Percentiles rank a stretch among this genome's conserved stretches.
These are phyloP conservation scores for Tanacetum coccineum DNA, from an alignment of 129 eudicot genomes.

Conservation along the genomic window DNA sequence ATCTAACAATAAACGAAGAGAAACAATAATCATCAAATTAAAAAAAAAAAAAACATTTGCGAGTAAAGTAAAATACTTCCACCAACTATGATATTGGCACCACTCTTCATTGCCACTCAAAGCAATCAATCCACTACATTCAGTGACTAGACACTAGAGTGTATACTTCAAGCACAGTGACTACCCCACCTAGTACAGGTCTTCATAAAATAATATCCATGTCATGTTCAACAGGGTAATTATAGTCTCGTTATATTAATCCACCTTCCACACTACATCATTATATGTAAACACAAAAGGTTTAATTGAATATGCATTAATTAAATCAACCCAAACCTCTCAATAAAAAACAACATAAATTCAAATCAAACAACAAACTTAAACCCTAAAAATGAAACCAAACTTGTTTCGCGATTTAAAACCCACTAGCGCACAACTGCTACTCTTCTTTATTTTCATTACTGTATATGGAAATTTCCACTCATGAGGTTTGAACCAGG, in stretches of 20 bases:
- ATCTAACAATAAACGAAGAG: background rate
- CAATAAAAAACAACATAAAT: background rate
- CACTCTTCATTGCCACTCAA: slow-evolving; percentile 4
- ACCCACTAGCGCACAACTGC: background rate
- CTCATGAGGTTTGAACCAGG: background rate
- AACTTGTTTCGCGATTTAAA: background rate
- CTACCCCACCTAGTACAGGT: background rate
- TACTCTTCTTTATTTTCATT: background rate
- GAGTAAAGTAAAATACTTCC: background rate
- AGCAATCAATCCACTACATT: background rate
- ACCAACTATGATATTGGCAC: background rate
- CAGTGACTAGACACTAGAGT: background rate
- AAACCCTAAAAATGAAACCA: background rate
- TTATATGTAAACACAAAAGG: background rate
- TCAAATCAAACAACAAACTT: background rate
- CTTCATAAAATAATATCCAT: background rate
- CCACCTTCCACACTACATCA: slow-evolving; percentile 2
- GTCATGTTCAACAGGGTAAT: background rate
- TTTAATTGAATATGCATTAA: background rate
- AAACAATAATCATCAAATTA: background rate
- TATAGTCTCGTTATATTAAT: background rate
- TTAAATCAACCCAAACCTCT: no score
- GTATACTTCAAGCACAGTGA: background rate
- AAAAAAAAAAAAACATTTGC: background rate
- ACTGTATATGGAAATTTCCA: background rate